Evolutionary conservation across 1,284 basidiomycete genomes (phyloP), one percentile per base, ranked within the genome.

Genomic region (Ceratobasidium papillatum): DNA sequence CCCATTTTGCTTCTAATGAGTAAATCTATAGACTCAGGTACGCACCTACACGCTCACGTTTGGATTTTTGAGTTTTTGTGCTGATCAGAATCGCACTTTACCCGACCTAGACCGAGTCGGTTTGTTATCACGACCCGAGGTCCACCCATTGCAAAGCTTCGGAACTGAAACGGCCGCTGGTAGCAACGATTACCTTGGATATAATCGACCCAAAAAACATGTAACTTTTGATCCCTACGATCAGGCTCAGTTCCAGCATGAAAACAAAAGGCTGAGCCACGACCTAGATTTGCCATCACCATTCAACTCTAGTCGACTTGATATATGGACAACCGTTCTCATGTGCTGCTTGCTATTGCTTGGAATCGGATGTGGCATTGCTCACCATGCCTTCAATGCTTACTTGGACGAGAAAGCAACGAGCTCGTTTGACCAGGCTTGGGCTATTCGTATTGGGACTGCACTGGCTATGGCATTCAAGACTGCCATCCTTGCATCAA

Each of bases 361-460:
- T n/a, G 69, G 69, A 9, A 19, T 72, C 25, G 69, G 56, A 22
- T 72, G 69, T 34, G 69, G 43, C 5, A 52, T 72, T 3, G 69
- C 56, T 5, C 69, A 72, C 14, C 69, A 72, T 27, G 69, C 56
- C 41, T 62, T 72, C 56, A 72, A 72, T 27, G 47, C 69, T 3
- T 72, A 72, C 34, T 32, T 72, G 27, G 58, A 72, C 47, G 38
- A 47, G n/a, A 72, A 62, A 30, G 30, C 30, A 3, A 72, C 69
- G 27, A 61, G 27, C 19, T 62, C 69, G 19, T 72, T 72, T 27
- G 69, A 72, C 22, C 69, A 71, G 36, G 69, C 69, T 34, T 72
- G 69, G 69, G 69, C 69, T 36, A 59, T 72, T 25, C 54, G 69
- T n/a, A 72, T 72, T 19, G 69, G 69, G 19, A 72, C 69, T 2